Conservation (phyloP, 2,329 filamentous ascomycete genomes). For the Talaromyces sp. region DNA sequence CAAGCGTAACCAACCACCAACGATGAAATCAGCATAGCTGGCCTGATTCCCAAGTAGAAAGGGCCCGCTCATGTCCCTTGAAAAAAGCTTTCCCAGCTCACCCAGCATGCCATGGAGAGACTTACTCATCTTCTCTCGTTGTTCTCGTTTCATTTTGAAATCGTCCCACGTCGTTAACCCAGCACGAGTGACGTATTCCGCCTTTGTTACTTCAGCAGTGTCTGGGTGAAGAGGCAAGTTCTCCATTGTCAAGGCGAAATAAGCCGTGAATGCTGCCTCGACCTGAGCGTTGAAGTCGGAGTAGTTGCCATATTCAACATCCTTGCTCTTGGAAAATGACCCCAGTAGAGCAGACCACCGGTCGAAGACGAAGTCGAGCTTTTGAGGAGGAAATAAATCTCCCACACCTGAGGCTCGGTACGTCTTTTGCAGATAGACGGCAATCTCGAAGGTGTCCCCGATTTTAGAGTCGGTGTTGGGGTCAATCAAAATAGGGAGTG, state of each 20-base stretch:
- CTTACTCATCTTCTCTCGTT: slow-evolving; percentile 36
- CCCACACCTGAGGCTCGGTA: slow-evolving; percentile 49
- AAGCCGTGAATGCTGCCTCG: slow-evolving; percentile 53
- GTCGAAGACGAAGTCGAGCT: slow-evolving; percentile 36
- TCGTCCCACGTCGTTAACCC: slow-evolving; percentile 42
- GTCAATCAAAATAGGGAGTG: slow-evolving; percentile 58
- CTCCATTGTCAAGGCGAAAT: slow-evolving; percentile 41
- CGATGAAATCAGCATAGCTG: slow-evolving; percentile 56
- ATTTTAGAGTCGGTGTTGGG: slow-evolving; percentile 39
- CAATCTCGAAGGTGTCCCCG: slow-evolving; percentile 66
- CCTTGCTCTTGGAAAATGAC: slow-evolving; percentile 38
- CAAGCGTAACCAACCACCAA: slow-evolving; percentile 57
- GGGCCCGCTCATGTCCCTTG: slow-evolving; percentile 41
- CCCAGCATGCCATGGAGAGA: slow-evolving; percentile 45
- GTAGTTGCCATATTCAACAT: slow-evolving; percentile 36
- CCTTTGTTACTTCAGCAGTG: slow-evolving; percentile 44
- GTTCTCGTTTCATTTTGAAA: slow-evolving; percentile 39
- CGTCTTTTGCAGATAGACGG: slow-evolving; percentile 54
- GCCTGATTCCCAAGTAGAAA: slow-evolving; percentile 48
- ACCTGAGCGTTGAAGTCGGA: slow-evolving; percentile 54
- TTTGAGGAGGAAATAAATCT: slow-evolving; percentile 48
- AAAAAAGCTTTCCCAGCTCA: slow-evolving; percentile 44
- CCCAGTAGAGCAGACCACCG: slow-evolving; percentile 29
- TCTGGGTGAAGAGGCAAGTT: slow-evolving; percentile 52
- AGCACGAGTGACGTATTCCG: slow-evolving; percentile 50